These are phyloP conservation scores for Microbotryomycetes sp. DNA, from an alignment of 1,284 basidiomycete species.

Conservation along the genomic window DNA sequence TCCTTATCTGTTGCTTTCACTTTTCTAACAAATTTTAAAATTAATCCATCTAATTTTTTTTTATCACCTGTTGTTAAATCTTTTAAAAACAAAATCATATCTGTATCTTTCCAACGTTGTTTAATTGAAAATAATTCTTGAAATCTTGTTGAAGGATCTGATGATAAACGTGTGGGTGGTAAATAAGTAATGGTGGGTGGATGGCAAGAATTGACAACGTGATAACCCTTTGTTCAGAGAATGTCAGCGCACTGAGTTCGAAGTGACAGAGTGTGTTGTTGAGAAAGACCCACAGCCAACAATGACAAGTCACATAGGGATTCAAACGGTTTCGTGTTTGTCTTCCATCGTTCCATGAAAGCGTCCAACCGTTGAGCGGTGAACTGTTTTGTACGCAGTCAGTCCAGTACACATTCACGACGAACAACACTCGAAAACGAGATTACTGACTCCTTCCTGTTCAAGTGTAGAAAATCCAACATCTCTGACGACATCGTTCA, in stretches of 20 bases:
- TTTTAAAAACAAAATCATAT: conserved; percentile 69
- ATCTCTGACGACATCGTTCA: conserved; percentile 55
- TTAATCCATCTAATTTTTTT: conserved; percentile 78
- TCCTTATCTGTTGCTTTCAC: conserved; percentile 60
- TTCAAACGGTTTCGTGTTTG: conserved; percentile 67
- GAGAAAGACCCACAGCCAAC: conserved; percentile 54
- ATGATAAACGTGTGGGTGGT: conserved; percentile 62
- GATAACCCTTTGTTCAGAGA: conserved; percentile 8
- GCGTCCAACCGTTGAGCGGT: conserved; percentile 53
- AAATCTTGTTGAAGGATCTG: conserved; percentile 69
- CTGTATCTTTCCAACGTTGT: conserved; percentile 65
- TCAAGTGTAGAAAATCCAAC: conserved; percentile 65
- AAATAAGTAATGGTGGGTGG: conserved; percentile 55
- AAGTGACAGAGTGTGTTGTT: neutral
- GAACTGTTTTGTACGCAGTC: conserved; percentile 45
- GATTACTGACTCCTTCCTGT: conserved; percentile 52
- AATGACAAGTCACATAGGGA: conserved; percentile 54
- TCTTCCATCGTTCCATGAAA: conserved; percentile 62
- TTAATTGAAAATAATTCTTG: conserved; percentile 73
- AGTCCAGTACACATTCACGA: neutral
- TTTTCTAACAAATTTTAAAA: conserved; percentile 75
- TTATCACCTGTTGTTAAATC: conserved; percentile 64
- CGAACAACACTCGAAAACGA: neutral
- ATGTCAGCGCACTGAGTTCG: neutral
- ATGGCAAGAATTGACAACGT: conserved; percentile 17